These are phyloP conservation scores for Trapa bicornis DNA, from an alignment of 345 rosid species.

Conservation along the genomic window DNA sequence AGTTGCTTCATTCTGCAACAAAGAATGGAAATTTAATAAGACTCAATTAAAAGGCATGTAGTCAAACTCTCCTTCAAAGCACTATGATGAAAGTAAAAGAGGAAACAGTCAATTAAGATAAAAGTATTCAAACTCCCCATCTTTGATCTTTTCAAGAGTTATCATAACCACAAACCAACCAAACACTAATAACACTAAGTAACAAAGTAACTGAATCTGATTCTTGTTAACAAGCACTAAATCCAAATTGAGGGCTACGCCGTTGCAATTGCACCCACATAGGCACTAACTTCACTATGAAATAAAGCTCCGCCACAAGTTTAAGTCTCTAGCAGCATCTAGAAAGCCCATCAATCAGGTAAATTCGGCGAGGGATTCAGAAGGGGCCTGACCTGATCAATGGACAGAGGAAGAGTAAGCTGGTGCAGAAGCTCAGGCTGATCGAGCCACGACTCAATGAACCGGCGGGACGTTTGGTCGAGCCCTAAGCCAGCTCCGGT, in stretches of 20 bases:
- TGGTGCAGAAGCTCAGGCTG: conserved; percentile 5
- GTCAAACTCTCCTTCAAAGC: background rate
- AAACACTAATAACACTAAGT: background rate
- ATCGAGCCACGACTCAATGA: conserved; percentile 10
- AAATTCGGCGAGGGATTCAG: background rate
- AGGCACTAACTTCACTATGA: too few relatives aligned
- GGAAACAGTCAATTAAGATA: background rate
- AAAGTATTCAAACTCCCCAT: background rate
- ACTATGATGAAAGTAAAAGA: background rate
- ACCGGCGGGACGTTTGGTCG: conserved; percentile 8
- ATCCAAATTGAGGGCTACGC: too few relatives aligned
- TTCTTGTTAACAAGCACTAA: too few relatives aligned
- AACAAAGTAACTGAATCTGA: too few relatives aligned
- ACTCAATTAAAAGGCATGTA: background rate
- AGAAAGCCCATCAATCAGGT: background rate
- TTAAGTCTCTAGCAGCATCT: too few relatives aligned
- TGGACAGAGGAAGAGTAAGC: conserved; percentile 12
- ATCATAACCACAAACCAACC: background rate
- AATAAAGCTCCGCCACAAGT: too few relatives aligned
- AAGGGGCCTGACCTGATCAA: conserved; percentile 12
- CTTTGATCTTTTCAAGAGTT: background rate
- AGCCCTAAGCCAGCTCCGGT: conserved; percentile 22
- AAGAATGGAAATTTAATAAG: background rate
- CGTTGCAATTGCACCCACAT: too few relatives aligned
- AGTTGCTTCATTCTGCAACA: conserved; percentile 38